A percentile compares a stretch with the other conserved stretches of the same genome.
phyloP scores from a whole-genome alignment of 495 filamentous ascomycete genomes.

The Podospora appendiculata region DNA sequence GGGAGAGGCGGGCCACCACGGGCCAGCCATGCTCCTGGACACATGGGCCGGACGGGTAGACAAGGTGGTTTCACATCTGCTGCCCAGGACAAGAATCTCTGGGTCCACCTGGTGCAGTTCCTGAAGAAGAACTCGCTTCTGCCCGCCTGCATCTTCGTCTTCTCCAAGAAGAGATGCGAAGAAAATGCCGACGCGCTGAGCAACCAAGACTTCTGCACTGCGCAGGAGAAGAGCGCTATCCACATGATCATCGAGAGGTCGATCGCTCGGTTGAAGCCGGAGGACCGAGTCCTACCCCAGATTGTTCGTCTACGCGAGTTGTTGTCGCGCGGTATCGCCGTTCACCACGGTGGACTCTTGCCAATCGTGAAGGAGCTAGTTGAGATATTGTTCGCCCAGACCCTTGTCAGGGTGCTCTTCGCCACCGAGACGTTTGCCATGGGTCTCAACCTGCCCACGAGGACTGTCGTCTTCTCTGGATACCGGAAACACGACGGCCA shows the following conservation, averaged over 20 bases:
- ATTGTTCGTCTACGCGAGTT: constrained; percentile 82
- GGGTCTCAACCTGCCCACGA: constrained; percentile 91
- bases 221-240: constrained; percentile 86
- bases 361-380: constrained; percentile 98
- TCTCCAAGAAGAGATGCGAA: constrained; percentile 95
- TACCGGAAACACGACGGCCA: constrained; percentile 94
- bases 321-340: constrained; percentile 80
- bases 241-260: constrained; percentile 98
- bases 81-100: constrained; percentile 91
- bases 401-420: constrained; percentile 92
- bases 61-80: constrained; percentile 75
- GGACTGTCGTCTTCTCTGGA: constrained; percentile 95
- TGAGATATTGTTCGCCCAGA: constrained; percentile 91
- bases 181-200: constrained; percentile 92
- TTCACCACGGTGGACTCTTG: constrained; percentile 90
- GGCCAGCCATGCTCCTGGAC: constrained; percentile 56
- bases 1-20: constrained; percentile 52
- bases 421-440: constrained; percentile 98
- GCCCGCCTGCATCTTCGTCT: constrained; percentile 94
- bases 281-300: constrained; percentile 83
- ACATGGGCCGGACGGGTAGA: constrained; percentile 80
- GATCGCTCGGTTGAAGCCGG: constrained; percentile 81
- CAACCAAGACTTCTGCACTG: constrained; percentile 89
- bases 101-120: constrained; percentile 91
- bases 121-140: constrained; percentile 79